phyloP scores from a whole-genome alignment of 176 grass and related monocot genomes.

The Paspalum vaginatum region DNA sequence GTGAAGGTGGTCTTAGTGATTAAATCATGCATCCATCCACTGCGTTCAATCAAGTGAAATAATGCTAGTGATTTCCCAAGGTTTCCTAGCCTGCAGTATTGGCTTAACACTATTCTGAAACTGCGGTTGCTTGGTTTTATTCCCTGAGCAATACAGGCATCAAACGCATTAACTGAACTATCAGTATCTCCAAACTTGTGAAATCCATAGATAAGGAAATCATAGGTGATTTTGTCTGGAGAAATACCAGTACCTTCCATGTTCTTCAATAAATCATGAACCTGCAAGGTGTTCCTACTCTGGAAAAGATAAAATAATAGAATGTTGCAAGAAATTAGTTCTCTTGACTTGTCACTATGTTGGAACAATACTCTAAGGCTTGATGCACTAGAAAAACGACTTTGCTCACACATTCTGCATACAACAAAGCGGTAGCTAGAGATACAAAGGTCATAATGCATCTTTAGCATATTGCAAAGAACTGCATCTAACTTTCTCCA shows the following conservation, averaged over 20 bases:
- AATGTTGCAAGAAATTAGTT: slow-evolving; percentile 75
- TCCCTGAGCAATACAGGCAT: slow-evolving; percentile 67
- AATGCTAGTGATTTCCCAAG: slow-evolving; percentile 74
- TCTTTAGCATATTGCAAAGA: slow-evolving; percentile 75
- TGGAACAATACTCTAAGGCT: slow-evolving; percentile 58
- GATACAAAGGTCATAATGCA: slow-evolving; percentile 59
- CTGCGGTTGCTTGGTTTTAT: slow-evolving; percentile 76
- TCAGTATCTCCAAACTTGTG: slow-evolving; percentile 65
- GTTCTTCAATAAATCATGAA: slow-evolving; percentile 63
- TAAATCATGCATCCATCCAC: slow-evolving; percentile 74
- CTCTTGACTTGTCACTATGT: slow-evolving; percentile 43
- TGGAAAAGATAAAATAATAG: slow-evolving; percentile 79
- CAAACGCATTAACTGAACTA: slow-evolving; percentile 61
- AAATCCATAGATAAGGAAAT: slow-evolving; percentile 88
- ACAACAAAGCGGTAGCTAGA: slow-evolving; percentile 70
- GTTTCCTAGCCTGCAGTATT: slow-evolving; percentile 62
- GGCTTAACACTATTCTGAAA: slow-evolving; percentile 76
- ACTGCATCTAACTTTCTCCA: slow-evolving; percentile 58
- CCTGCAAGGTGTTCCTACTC: slow-evolving; percentile 50
- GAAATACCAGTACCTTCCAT: slow-evolving; percentile 58
- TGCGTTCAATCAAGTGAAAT: slow-evolving; percentile 56
- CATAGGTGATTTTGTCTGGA: slow-evolving; percentile 73
- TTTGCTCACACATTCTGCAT: slow-evolving; percentile 59
- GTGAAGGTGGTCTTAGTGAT: slow-evolving; percentile 50
- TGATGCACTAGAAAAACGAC: slow-evolving; percentile 52